These are phyloP conservation scores for Ambrosia hybrid DNA, from an alignment of 140 eudicot genomes.

Conservation along the genomic window DNA sequence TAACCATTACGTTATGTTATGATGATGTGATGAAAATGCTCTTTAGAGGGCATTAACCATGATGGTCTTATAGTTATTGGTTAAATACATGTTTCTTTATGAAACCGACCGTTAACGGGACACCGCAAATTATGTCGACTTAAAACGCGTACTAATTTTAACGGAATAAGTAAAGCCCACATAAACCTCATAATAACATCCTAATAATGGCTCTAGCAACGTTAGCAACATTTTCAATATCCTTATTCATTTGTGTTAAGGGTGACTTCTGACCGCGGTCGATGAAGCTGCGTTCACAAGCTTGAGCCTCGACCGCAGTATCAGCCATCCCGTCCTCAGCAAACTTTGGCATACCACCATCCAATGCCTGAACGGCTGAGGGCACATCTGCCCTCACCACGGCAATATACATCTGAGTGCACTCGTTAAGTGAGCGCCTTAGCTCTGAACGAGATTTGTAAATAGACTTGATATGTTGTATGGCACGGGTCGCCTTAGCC, in stretches of 20 bases:
- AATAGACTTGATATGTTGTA: slow-evolving; percentile 37
- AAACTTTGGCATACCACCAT: slow-evolving; percentile 61
- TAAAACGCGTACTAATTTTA: neutral
- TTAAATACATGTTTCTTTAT: neutral
- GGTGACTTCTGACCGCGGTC: slow-evolving; percentile 37
- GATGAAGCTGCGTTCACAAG: slow-evolving; percentile 47
- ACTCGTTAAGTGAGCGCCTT: slow-evolving; percentile 31
- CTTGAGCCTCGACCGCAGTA: slow-evolving; percentile 48
- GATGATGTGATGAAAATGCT: too few species aligned
- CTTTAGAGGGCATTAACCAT: too few species aligned
- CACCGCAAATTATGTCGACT: neutral
- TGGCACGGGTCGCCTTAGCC: slow-evolving; percentile 33
- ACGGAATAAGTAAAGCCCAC: neutral
- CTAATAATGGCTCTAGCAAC: slow-evolving; percentile 57
- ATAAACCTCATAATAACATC: slow-evolving; percentile 37
- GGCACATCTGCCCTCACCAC: slow-evolving; percentile 54
- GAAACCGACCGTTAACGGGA: neutral
- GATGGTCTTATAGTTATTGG: too few species aligned
- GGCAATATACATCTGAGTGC: slow-evolving; percentile 36
- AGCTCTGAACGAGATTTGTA: slow-evolving; percentile 28
- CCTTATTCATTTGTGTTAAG: slow-evolving; percentile 40
- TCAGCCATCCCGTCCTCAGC: slow-evolving; percentile 68
- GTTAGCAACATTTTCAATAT: slow-evolving; percentile 42
- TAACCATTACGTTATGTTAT: too few species aligned
- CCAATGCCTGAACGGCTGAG: slow-evolving; percentile 52